Evolutionary conservation across 202 grass and related monocot species (phyloP), one percentile per base, ranked within the genome.

Genomic region (Setaria viridis): DNA sequence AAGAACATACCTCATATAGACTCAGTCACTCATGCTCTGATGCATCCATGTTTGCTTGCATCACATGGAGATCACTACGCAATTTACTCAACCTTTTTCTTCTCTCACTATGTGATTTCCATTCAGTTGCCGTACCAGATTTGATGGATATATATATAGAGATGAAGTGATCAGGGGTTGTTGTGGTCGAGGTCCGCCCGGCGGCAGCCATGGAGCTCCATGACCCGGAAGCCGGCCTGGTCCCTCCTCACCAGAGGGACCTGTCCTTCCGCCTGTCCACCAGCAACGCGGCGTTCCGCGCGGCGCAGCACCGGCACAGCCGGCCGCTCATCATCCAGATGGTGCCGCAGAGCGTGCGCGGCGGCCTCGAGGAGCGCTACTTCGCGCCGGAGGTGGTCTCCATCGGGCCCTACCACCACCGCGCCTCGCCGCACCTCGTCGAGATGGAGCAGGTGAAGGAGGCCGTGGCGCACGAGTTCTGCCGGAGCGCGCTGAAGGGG

Each of bases 381-480:
- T 79, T 79, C 60, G 29, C 20, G 16, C 77, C 60, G 1, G 77
- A 79, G 2, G 77, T 62, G 20, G 77, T 79, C 46, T 65, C 77
- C 60, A 50, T 79, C 43, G 60, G 77, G 2, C 77, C 77, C 2
- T 79, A 79, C 45, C 77, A 66, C 60, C 77, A 51, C 16, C 35
- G 77, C 45, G 29, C 17, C 4, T 6, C 1, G 29, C 15, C 25
- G 10, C 60, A 79, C 77, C 74, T 79, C 5, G 45, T 33, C 0
- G 30, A 80, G 45, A 80, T 80, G 77, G 58, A 79, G 58, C 2
- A 48, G 41, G 9, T 64, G 12, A 79, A 79, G 58, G 60, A 66
- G 59, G 10, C 77, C 29, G 77, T 80, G 20, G 58, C 9, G 58
- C 62, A 80, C 77, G 46, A 80, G 16, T 80, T 80, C 60, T 80